A percentile compares a stretch with the other conserved stretches of the same genome.
Conservation (phyloP, 129 eudicot genomes). For the sunflower (Helianthus annuus) region DNA sequence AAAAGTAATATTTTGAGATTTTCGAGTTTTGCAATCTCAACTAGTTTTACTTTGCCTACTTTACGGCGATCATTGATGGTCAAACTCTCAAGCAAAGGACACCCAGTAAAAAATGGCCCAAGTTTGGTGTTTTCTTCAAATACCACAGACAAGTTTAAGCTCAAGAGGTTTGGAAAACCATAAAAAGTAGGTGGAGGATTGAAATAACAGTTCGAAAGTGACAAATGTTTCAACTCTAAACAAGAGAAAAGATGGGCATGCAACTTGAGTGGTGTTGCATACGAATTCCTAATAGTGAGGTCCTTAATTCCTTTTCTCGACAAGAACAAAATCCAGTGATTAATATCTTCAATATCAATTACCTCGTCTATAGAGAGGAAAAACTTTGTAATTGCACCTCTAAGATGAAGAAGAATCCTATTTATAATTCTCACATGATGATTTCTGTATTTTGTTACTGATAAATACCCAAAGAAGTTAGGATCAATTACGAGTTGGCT, state of each 20-base stretch:
- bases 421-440: background rate
- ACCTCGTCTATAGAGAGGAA: background rate
- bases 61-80: background rate
- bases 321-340: conserved; percentile 1
- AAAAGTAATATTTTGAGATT: background rate
- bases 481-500: conserved; percentile 18
- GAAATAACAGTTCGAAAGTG: background rate
- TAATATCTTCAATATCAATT: background rate
- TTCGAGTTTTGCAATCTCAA: conserved; percentile 2
- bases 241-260: background rate
- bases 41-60: background rate
- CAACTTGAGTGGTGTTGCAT: background rate
- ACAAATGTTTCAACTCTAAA: background rate
- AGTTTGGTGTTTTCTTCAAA: background rate
- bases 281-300: background rate
- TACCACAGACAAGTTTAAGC: background rate
- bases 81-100: conserved; percentile 14
- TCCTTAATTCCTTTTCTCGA: conserved; percentile 1
- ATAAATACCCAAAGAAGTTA: background rate
- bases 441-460: no score
- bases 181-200: background rate
- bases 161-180: conserved; percentile 19
- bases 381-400: conserved; percentile 13
- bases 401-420: background rate
- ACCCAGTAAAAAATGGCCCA: background rate